Percentiles rank a stretch among this genome's conserved stretches.
Conservation (phyloP, 805 yeast genomes). For the Metschnikowia similis region DNA sequence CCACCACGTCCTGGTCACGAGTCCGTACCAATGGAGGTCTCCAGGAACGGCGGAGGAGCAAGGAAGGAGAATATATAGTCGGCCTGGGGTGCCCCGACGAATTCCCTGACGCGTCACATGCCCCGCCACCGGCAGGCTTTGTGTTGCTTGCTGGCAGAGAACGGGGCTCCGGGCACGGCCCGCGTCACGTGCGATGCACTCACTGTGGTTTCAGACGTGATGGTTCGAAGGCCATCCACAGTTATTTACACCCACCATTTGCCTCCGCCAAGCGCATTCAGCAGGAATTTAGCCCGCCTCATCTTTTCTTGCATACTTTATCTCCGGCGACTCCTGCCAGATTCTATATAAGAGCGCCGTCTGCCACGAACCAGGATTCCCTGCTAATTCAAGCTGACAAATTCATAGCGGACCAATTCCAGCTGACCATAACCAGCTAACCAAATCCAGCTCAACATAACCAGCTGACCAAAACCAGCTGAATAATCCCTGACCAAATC, state of each 20-base stretch:
- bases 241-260: background rate
- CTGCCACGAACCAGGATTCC: background rate
- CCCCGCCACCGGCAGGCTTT: background rate
- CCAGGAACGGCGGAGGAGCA: no score
- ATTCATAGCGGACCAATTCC: no score
- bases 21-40: background rate
- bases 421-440: no score
- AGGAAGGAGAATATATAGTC: no score
- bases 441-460: no score
- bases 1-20: background rate
- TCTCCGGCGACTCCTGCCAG: background rate
- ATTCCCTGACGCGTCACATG: no score
- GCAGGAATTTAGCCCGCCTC: background rate
- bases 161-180: background rate
- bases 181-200: constrained; percentile 21
- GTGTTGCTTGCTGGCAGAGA: background rate
- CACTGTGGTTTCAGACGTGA: constrained; percentile 20
- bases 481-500: no score
- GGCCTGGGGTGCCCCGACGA: no score
- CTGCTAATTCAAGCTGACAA: no score
- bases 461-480: no score
- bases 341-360: background rate
- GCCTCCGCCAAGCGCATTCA: background rate
- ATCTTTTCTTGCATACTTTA: background rate
- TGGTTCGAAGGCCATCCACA: constrained; percentile 1